These are phyloP conservation scores for Durusdinium trenchii DNA, from an alignment of 73 alveolate species.

Conservation along the genomic window DNA sequence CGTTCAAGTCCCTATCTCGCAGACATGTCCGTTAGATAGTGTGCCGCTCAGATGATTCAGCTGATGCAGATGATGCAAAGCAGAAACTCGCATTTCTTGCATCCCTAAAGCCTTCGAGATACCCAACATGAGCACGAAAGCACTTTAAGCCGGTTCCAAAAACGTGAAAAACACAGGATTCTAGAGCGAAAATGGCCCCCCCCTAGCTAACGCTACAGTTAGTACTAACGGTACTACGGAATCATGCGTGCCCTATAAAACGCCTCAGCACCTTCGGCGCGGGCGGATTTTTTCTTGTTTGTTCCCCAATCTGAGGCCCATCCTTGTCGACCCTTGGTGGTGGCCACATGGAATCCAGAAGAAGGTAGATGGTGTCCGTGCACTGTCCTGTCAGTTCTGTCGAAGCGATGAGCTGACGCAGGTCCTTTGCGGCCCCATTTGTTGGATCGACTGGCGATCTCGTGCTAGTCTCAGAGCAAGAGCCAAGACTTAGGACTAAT, in stretches of 20 bases:
- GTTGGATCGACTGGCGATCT: constrained; percentile 94
- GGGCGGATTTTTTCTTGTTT: not conserved
- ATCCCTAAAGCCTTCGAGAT: too few relatives aligned
- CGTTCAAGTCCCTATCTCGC: too few relatives aligned
- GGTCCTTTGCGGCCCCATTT: constrained; percentile 90
- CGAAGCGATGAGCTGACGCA: not conserved
- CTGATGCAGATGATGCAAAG: too few relatives aligned
- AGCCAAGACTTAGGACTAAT: not conserved
- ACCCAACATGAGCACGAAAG: too few relatives aligned
- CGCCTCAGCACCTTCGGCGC: not conserved
- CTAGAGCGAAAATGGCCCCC: not conserved
- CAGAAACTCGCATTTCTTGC: too few relatives aligned
- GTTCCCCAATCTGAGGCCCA: constrained; percentile 57
- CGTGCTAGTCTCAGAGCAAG: not conserved
- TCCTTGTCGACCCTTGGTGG: constrained; percentile 90
- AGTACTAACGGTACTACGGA: too few relatives aligned
- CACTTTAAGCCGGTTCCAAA: too few relatives aligned
- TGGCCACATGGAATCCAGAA: constrained; percentile 96
- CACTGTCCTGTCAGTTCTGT: not conserved
- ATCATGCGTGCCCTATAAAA: too few relatives aligned
- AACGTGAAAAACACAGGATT: too few relatives aligned
- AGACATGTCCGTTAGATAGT: too few relatives aligned
- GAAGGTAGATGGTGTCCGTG: constrained; percentile 23
- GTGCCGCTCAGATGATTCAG: too few relatives aligned
- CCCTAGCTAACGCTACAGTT: too few relatives aligned